Evolutionary conservation across 306 rosid genomes (phyloP).

Genomic region (Adenanthera pavonina): DNA sequence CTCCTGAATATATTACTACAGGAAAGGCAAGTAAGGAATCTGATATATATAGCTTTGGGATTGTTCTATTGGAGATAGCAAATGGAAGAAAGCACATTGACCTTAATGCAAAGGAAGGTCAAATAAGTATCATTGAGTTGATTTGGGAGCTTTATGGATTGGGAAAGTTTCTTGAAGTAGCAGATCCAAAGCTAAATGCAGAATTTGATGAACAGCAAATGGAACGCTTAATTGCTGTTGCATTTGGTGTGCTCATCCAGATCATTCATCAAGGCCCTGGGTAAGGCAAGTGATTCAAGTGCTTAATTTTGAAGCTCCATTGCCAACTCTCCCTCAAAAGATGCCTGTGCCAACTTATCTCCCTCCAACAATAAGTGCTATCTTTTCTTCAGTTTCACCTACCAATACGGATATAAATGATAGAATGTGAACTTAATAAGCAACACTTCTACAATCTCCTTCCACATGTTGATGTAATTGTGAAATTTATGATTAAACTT

Average conservation of each 20-base stretch:
- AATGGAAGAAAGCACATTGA: slow-evolving; percentile 45
- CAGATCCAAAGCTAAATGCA: slow-evolving; percentile 36
- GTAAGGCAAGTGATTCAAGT: slow-evolving; percentile 33
- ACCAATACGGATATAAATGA: neutral
- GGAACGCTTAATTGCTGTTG: slow-evolving; percentile 32
- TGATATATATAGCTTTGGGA: slow-evolving; percentile 51
- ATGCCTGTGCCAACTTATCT: slow-evolving; percentile 13
- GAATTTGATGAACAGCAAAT: slow-evolving; percentile 36
- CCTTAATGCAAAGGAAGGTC: slow-evolving; percentile 4
- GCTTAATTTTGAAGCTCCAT: slow-evolving; percentile 23
- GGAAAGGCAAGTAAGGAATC: slow-evolving; percentile 46
- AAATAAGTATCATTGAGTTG: slow-evolving; percentile 41
- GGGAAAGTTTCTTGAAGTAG: slow-evolving; percentile 26
- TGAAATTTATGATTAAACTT: no score
- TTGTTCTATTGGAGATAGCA: slow-evolving; percentile 42
- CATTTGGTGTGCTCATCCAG: slow-evolving; percentile 42
- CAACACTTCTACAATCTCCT: no score
- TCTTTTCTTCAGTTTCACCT: neutral
- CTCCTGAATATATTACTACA: slow-evolving; percentile 39
- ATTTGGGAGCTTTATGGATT: slow-evolving; percentile 49
- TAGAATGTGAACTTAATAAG: no score
- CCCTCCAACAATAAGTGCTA: neutral
- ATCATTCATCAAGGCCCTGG: slow-evolving; percentile 16
- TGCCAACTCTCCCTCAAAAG: neutral
- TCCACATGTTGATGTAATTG: no score